Base-by-base conservation (phyloP, 495 filamentous ascomycete species). In the Aspergillus saccharolyticus region DNA sequence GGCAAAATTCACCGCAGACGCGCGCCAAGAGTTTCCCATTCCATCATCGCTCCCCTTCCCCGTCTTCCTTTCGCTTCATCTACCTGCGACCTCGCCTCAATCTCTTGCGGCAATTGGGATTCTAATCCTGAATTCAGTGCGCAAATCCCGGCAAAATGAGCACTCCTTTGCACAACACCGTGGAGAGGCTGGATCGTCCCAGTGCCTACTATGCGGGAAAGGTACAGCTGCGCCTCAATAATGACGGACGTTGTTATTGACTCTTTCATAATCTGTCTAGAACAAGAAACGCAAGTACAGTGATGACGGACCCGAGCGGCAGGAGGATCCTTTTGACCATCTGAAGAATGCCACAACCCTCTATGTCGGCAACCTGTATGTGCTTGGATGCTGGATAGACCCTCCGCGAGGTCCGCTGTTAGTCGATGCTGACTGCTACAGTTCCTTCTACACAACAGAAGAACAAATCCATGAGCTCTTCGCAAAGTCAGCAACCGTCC, bases 361-460 rank as follows among this genome's bases (percentile, higher is more conserved):
- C 66, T 98, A 98, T 61, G 92, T 98, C 42, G 94, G 94, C 50
- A 98, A 98, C 70, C 79, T 98, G 90, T 96, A 80, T 61, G 90
- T 76, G 56, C 28, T 22, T 28, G 39, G 1, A 15, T 18, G 21
- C 3, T 1, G 30, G 42, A 16, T 16, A 16, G 21, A 51, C 28
- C 22, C 5, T 28, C 12, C 39, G 12, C 43, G n/a, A 20, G 16
- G 28, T 18, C 17, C 16, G 12, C 39, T 21, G 10, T 45, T 7
- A 16, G 18, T 42, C 42, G 4, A 45, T 48, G 63, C 76, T 83
- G 49, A 82, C 61, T 18, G 42, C 17, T 21, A 17, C 59, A 97
- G 92, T 57, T 98, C 94, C n/a, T 98, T 98, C 75, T 98, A 96
- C 79, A 98, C 94, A 12, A 98, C 94, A 45, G 94, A 98, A 70